Evolutionary conservation across 2,329 filamentous ascomycete species (phyloP).

Genomic region (Ilyonectria sp.): DNA sequence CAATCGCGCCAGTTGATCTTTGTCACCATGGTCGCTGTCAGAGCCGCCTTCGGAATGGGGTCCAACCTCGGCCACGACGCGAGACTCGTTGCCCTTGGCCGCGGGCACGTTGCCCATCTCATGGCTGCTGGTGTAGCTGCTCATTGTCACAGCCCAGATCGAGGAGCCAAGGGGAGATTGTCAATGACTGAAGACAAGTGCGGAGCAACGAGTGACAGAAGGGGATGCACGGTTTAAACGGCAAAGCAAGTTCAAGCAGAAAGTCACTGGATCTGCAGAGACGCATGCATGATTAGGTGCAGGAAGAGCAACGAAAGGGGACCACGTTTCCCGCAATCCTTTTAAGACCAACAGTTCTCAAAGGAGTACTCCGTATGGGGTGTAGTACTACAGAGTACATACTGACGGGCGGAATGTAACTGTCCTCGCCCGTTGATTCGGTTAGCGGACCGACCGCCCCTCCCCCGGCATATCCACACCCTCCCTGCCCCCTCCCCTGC

Average conservation of each 20-base stretch:
- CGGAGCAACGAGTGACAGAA: background rate
- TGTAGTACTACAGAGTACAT: background rate
- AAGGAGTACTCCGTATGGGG: background rate
- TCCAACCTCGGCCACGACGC: slow-evolving; percentile 32
- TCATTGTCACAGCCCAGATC: slow-evolving; percentile 33
- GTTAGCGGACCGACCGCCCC: too few relatives aligned
- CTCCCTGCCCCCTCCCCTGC: too few relatives aligned
- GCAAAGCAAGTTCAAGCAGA: background rate
- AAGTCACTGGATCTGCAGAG: background rate
- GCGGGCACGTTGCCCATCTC: slow-evolving; percentile 43
- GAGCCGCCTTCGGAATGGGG: slow-evolving; percentile 37
- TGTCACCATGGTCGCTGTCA: slow-evolving; percentile 38
- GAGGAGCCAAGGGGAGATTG: background rate
- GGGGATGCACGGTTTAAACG: slow-evolving; percentile 3
- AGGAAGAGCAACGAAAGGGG: slow-evolving; percentile 1
- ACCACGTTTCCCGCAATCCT: background rate
- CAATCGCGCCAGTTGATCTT: slow-evolving; percentile 46
- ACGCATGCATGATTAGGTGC: background rate
- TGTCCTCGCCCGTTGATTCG: too few relatives aligned
- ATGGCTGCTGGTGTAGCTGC: slow-evolving; percentile 39
- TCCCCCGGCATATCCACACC: too few relatives aligned
- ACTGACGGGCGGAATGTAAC: background rate
- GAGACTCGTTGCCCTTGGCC: slow-evolving; percentile 30
- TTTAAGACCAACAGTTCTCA: background rate
- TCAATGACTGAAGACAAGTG: background rate